Conservation (phyloP, 2,329 filamentous ascomycete species). For the Trichothecium roseum region DNA sequence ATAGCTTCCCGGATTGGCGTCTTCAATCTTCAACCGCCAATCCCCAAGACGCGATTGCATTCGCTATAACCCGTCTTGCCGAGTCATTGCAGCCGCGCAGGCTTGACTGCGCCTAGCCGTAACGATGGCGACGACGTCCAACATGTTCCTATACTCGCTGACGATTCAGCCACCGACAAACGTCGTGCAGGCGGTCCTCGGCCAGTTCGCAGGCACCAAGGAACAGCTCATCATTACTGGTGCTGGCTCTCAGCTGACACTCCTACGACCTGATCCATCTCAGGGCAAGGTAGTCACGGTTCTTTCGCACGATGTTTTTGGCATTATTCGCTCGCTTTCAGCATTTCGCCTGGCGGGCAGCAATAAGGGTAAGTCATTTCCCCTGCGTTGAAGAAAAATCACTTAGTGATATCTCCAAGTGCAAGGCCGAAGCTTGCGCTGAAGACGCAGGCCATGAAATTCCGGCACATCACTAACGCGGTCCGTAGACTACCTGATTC, state of each 20-base stretch:
- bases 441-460: constrained; percentile 11
- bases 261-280: constrained; percentile 76
- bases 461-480: constrained; percentile 14
- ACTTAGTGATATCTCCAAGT: constrained; percentile 70
- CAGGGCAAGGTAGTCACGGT: constrained; percentile 80
- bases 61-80: background rate
- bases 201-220: constrained; percentile 91
- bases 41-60: background rate
- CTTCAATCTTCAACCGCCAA: background rate
- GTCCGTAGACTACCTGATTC: constrained; percentile 85
- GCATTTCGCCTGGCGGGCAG: constrained; percentile 88
- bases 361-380: constrained; percentile 75
- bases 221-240: constrained; percentile 96
- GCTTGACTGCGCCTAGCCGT: constrained; percentile 36
- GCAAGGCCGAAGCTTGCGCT: too few species aligned
- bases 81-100: constrained; percentile 31
- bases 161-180: constrained; percentile 89
- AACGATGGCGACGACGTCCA: constrained; percentile 91
- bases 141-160: constrained; percentile 97
- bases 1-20: constrained; percentile 7
- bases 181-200: constrained; percentile 81
- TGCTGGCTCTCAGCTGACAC: constrained; percentile 78
- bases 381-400: constrained; percentile 32
- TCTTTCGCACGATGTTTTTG: constrained; percentile 88
- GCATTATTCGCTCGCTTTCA: constrained; percentile 82